Conservation (phyloP, 768 basidiomycete genomes). For the Podaxis carcinomalis region DNA sequence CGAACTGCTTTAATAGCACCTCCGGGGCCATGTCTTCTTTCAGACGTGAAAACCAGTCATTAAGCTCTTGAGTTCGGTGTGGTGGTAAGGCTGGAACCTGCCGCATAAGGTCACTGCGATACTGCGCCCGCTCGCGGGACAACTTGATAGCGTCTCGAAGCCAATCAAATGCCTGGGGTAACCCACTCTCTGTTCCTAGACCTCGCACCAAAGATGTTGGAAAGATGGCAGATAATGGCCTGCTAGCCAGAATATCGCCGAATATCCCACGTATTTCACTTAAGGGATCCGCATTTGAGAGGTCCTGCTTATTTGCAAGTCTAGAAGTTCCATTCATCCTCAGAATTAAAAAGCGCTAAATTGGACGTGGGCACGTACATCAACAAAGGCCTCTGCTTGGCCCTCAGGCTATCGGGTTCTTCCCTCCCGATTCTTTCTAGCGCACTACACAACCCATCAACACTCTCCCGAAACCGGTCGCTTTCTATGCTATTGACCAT, state of each 20-base stretch:
- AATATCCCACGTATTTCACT: slow-evolving; percentile 38
- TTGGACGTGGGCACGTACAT: slow-evolving; percentile 22
- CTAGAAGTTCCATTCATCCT: slow-evolving; percentile 16
- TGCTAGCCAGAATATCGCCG: slow-evolving; percentile 22
- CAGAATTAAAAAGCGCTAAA: not conserved
- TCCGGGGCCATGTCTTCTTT: slow-evolving; percentile 24
- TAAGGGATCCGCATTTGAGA: slow-evolving; percentile 44
- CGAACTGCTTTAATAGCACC: slow-evolving; percentile 31
- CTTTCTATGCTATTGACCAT: slow-evolving; percentile 51
- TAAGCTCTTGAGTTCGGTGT: slow-evolving; percentile 23
- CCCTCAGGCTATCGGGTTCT: not conserved
- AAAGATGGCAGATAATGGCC: slow-evolving; percentile 24
- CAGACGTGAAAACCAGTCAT: slow-evolving; percentile 29
- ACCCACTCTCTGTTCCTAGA: slow-evolving; percentile 16
- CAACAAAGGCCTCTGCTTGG: slow-evolving; percentile 21
- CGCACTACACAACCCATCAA: slow-evolving; percentile 41
- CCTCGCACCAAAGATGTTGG: slow-evolving; percentile 18
- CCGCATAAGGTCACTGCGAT: not conserved
- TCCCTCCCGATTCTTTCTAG: slow-evolving; percentile 20
- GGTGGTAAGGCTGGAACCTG: not conserved
- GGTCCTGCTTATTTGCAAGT: slow-evolving; percentile 62
- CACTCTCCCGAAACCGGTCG: slow-evolving; percentile 47
- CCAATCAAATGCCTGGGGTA: slow-evolving; percentile 39
- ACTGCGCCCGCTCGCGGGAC: not conserved
- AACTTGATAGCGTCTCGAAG: slow-evolving; percentile 12